These are phyloP conservation scores for Candida tallmaniae DNA, from an alignment of 805 yeast genomes.

Conservation along the genomic window DNA sequence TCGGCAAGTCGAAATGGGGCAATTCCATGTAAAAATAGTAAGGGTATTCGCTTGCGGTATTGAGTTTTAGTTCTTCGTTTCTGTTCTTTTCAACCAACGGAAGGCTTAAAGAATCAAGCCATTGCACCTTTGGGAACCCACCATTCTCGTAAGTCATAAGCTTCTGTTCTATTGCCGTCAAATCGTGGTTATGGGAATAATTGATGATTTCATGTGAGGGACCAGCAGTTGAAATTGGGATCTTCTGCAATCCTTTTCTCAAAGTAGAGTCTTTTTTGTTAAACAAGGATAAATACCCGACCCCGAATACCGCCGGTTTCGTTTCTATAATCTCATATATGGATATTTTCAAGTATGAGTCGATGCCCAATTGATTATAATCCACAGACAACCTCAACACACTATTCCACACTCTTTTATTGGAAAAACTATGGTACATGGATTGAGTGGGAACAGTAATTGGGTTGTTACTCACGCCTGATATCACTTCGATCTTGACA, in stretches of 20 bases:
- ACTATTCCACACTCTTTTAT: slow-evolving; percentile 58
- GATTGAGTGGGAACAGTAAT: slow-evolving; percentile 32
- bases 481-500: slow-evolving; percentile 26
- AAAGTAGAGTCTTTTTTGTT: slow-evolving; percentile 49
- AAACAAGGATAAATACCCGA: slow-evolving; percentile 57
- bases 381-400: slow-evolving; percentile 71
- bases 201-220: slow-evolving; percentile 14
- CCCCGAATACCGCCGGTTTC: slow-evolving; percentile 51
- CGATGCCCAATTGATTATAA: slow-evolving; percentile 65
- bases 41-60: slow-evolving; percentile 1
- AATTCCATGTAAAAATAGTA: slow-evolving; percentile 35
- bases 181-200: slow-evolving; percentile 4
- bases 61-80: slow-evolving; percentile 1
- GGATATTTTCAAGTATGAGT: slow-evolving; percentile 54
- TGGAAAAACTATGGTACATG: slow-evolving; percentile 29
- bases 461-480: slow-evolving; percentile 24
- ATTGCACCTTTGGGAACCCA: slow-evolving; percentile 53
- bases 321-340: slow-evolving; percentile 68
- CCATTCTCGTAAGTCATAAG: slow-evolving; percentile 66
- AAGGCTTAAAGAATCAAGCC: slow-evolving; percentile 64
- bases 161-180: slow-evolving; percentile 42
- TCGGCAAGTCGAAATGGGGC: slow-evolving; percentile 39
- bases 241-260: slow-evolving; percentile 65
- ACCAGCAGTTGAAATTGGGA: slow-evolving; percentile 23
- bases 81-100: slow-evolving; percentile 9